phyloP scores from a whole-genome alignment of 1,284 basidiomycete genomes.

The Fomes fomentarius region DNA sequence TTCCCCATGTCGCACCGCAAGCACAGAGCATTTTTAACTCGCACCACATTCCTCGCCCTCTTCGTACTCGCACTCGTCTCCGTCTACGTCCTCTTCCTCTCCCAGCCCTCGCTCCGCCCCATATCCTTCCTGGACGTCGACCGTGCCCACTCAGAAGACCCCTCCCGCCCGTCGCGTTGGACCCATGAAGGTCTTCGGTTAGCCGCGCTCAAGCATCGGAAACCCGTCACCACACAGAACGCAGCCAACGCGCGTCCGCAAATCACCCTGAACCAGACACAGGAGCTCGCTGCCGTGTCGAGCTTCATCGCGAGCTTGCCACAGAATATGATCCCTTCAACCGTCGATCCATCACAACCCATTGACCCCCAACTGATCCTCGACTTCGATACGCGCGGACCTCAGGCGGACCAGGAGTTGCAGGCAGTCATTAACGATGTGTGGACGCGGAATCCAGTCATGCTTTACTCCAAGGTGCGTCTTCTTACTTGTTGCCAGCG shows the following conservation, averaged over 20 bases:
- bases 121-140: conserved; percentile 40
- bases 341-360: conserved; percentile 64
- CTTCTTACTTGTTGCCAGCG: conserved; percentile 9
- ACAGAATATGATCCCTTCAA: conserved; percentile 75
- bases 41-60: conserved; percentile 56
- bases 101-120: conserved; percentile 46
- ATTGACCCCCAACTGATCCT: conserved; percentile 82
- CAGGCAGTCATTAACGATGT: conserved; percentile 41
- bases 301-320: conserved; percentile 79
- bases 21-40: conserved; percentile 38
- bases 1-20: conserved; percentile 30
- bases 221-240: conserved; percentile 23
- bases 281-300: conserved; percentile 81
- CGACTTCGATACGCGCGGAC: conserved; percentile 77
- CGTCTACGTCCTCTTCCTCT: conserved; percentile 55
- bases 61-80: conserved; percentile 51
- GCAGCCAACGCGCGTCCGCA: conserved; percentile 35
- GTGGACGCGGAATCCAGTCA: conserved; percentile 77
- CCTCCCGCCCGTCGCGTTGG: conserved; percentile 26
- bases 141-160: conserved; percentile 15
- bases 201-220: conserved; percentile 33
- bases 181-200: conserved; percentile 29
- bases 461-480: conserved; percentile 77
- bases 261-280: conserved; percentile 50
- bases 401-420: conserved; percentile 43